Evolutionary conservation across 2,329 filamentous ascomycete species (phyloP), one percentile per base, ranked within the genome.

Genomic region (Fusarium torreyae): DNA sequence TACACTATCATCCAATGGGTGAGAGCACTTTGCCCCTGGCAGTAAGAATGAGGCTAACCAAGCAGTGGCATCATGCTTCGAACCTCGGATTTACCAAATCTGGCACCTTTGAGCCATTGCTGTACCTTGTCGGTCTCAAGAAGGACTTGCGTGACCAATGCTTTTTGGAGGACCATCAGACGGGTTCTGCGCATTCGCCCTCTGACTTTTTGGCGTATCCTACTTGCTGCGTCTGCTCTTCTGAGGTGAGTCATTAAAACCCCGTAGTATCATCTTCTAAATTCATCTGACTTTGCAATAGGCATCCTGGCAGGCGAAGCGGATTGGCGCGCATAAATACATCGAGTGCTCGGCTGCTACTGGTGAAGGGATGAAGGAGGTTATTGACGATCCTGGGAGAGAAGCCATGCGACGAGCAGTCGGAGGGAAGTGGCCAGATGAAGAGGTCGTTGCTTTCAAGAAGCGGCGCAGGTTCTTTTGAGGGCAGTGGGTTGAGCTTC

Each of bases 1-100:
- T 74, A 75, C 22, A 76, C 67, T 2, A 77, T 81, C 31, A 55
- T 79, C 2, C 74, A 77, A 51, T 81, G 80, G 80, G 80, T 81
- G 64, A 53, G 74, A 61, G 0, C 5, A 7, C 1, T 26, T 18
- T 7, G 22, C 0, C 18, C 20, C n/a, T 3, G 1, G 1, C 10
- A 2, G n/a, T 7, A 10, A 6, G 0, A 13, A 20, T 4, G 5
- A 49, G 3, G 17, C 64, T 74, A 18, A 66, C 6, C 3, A 4
- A 17, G 40, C 22, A 80, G 78, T 80, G 78, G 78, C 70, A 74
- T 1, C 68, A 75, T 28, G 74, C 77, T 6, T 69, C 72, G 5
- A 57, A 69, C 8, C 42, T 59, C 8, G 77, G 79, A 11, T 81
- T 79, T 34, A 56, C 68, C 33, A 60, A 49, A 5, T 44, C 62